Base-by-base conservation (phyloP, 345 rosid genomes). In the Excoecaria agallocha region DNA sequence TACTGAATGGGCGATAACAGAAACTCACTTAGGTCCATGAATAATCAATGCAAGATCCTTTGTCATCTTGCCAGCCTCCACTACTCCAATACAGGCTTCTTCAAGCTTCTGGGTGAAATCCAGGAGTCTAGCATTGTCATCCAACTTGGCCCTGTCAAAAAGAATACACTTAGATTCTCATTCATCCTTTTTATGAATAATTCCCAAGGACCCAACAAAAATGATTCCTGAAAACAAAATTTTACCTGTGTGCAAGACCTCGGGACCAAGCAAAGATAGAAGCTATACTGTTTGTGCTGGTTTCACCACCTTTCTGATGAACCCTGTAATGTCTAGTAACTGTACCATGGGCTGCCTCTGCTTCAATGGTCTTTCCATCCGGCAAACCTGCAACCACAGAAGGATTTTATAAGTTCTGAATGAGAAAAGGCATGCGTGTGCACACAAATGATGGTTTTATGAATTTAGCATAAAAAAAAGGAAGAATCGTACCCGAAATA, bases 201-300 rank as follows among this genome's bases (percentile, higher is more conserved):
- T 35, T 58, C 20, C 20, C 63, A 16, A 60, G n/a, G 37, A 46
- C 30, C 37, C 39, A 37, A 52, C 1, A 1, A 46, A 12, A 38
- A 39, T 10, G 41, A 63, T 54, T 62, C 22, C 13, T 6, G 12
- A 17, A 0, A 67, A 59, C 17, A 61, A 25, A 3, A 22, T 62
- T 10, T 24, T 81, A 90, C 99, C 99, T 93, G 87, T 95, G 98
- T 70, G 98, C 90, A 86, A 95, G 99, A 66, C 99, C 99, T 46
- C 96, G 81, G 12, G 98, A 82, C 99, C 99, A 95, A 77, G 99
- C 99, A 83, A 95, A 95, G 54, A 95, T 95, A 54, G 99, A 95
- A 46, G 99, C 99, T 77, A 95, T 93, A 76, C 99, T 95, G 91
- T 95, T 95, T 62, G 99, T 95, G 86, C 99, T 95, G 74, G 99